Evolutionary conservation across 371 early-diverging fungal species (phyloP).

Genomic region (Syncephalastrum contaminatum): DNA sequence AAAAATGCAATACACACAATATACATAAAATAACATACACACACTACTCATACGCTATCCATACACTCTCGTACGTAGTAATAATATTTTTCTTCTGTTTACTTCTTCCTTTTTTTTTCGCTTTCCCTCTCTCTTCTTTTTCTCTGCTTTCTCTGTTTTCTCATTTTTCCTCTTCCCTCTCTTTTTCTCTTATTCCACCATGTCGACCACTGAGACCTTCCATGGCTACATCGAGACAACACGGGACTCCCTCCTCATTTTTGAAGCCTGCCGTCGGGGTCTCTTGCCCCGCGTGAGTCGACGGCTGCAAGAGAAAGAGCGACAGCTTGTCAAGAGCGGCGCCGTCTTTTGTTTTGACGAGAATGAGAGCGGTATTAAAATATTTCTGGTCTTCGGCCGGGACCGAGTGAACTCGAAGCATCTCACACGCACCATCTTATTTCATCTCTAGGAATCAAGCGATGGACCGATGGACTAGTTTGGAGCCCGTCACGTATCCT

Average conservation of each 20-base stretch:
- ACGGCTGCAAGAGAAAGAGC: constrained; percentile 61
- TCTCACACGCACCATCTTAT: background rate
- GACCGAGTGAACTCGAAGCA: background rate
- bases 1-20: background rate
- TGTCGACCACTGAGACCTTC: constrained; percentile 28
- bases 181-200: background rate
- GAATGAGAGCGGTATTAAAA: constrained; percentile 50
- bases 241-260: constrained; percentile 63
- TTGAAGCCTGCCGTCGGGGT: constrained; percentile 65
- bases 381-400: no score
- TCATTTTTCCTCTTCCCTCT: background rate
- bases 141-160: background rate
- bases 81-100: background rate
- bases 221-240: constrained; percentile 57
- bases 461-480: constrained; percentile 68
- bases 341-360: constrained; percentile 73
- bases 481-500: constrained; percentile 68
- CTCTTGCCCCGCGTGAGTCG: constrained; percentile 56
- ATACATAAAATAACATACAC: no score
- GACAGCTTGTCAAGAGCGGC: constrained; percentile 58
- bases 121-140: background rate
- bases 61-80: constrained; percentile 2
- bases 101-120: constrained; percentile 1
- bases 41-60: background rate
- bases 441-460: constrained; percentile 45